Conservation (phyloP, 2,329 filamentous ascomycete genomes). For the Colletotrichum sp. region DNA sequence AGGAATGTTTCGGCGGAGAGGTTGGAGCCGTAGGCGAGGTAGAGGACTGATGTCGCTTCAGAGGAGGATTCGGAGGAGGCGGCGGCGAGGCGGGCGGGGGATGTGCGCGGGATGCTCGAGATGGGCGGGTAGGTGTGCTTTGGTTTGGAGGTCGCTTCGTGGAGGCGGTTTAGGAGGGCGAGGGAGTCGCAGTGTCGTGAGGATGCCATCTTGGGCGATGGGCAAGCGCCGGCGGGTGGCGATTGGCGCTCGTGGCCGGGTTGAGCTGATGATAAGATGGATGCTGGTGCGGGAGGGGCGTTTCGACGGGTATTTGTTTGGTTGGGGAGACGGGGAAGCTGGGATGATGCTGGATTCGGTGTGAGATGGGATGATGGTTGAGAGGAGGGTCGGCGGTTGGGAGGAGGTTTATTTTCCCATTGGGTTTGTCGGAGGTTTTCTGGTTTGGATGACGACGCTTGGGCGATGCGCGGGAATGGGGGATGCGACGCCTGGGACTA, state of each 20-base stretch:
- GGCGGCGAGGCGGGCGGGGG: slow-evolving; percentile 41
- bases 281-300: background rate
- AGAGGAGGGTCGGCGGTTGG: background rate
- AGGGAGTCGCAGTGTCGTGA: background rate
- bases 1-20: slow-evolving; percentile 81
- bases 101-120: slow-evolving; percentile 39
- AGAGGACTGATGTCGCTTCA: slow-evolving; percentile 63
- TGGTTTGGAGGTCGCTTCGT: background rate
- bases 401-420: background rate
- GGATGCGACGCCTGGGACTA: background rate
- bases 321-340: background rate
- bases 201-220: background rate
- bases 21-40: slow-evolving; percentile 93
- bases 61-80: slow-evolving; percentile 27
- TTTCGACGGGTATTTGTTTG: background rate
- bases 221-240: background rate
- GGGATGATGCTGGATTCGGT: background rate
- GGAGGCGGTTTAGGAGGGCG: background rate
- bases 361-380: background rate
- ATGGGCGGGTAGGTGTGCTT: slow-evolving; percentile 30
- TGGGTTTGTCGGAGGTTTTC: background rate
- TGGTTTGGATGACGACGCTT: background rate
- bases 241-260: background rate
- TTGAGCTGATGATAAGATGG: background rate
- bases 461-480: background rate